phyloP scores from a whole-genome alignment of 179 eudicot species.

The Silene coronaria region DNA sequence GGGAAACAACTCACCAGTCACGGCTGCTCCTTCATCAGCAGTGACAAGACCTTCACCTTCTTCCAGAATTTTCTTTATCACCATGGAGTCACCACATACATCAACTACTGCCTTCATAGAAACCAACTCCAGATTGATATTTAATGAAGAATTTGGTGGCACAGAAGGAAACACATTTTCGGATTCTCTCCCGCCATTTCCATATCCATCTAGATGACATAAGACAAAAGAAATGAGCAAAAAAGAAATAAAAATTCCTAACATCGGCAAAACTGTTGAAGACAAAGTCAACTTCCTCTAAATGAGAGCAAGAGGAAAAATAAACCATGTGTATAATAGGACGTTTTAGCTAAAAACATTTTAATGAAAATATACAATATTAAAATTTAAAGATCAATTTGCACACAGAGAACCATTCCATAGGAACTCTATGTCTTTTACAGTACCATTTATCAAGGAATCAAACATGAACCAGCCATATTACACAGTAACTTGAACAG shows the following conservation, averaged over 20 bases:
- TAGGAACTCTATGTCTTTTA: no score
- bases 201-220: conserved; percentile 47
- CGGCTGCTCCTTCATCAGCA: conserved; percentile 57
- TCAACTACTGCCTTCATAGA: conserved; percentile 49
- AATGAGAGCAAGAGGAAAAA: background rate
- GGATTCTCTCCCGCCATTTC: conserved; percentile 28
- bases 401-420: no score
- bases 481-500: no score
- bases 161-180: conserved; percentile 26
- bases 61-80: conserved; percentile 52
- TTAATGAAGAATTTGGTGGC: conserved; percentile 38
- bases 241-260: background rate
- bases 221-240: conserved; percentile 2
- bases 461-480: no score
- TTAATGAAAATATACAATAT: no score
- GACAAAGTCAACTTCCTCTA: background rate
- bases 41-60: conserved; percentile 46
- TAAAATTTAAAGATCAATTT: no score
- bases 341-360: no score
- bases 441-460: no score
- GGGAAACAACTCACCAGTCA: conserved; percentile 39
- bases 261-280: background rate
- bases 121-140: conserved; percentile 39
- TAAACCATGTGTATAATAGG: background rate
- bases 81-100: conserved; percentile 53